These are phyloP conservation scores for Pseudonectria buxi DNA, from an alignment of 2,329 filamentous ascomycete species.

Conservation along the genomic window DNA sequence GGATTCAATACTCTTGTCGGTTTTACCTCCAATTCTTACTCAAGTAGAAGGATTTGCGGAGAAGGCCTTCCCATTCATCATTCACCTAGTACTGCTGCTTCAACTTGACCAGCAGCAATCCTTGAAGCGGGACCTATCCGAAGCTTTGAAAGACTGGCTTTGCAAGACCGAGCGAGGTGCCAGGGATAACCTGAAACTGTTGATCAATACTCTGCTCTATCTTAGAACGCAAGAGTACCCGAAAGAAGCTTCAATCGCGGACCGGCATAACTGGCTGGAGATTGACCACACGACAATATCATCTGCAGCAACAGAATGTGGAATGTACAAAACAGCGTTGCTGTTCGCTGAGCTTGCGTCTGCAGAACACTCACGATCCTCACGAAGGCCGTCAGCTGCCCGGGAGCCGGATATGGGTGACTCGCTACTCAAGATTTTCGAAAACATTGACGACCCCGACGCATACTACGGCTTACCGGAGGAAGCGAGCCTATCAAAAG, in stretches of 20 bases:
- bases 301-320: conserved; percentile 65
- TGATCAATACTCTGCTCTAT: conserved; percentile 78
- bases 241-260: conserved; percentile 68
- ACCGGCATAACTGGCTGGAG: conserved; percentile 79
- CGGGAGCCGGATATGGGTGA: conserved; percentile 53
- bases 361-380: conserved; percentile 48
- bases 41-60: conserved; percentile 64
- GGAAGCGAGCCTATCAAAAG: conserved; percentile 65
- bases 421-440: conserved; percentile 75
- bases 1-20: conserved; percentile 61
- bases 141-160: conserved; percentile 59
- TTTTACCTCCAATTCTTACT: conserved; percentile 59
- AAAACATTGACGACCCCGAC: conserved; percentile 91
- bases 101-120: conserved; percentile 57
- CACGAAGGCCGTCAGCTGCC: conserved; percentile 59
- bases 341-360: conserved; percentile 71
- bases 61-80: conserved; percentile 71
- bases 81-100: conserved; percentile 71
- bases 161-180: conserved; percentile 29
- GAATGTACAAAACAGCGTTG: conserved; percentile 81
- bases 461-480: conserved; percentile 89
- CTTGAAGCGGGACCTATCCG: conserved; percentile 58
- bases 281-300: conserved; percentile 68
- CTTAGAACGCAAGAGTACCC: conserved; percentile 74
- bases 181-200: conserved; percentile 59